These are phyloP conservation scores for Tuber magnatum DNA, from an alignment of 495 filamentous ascomycete species.

Conservation along the genomic window DNA sequence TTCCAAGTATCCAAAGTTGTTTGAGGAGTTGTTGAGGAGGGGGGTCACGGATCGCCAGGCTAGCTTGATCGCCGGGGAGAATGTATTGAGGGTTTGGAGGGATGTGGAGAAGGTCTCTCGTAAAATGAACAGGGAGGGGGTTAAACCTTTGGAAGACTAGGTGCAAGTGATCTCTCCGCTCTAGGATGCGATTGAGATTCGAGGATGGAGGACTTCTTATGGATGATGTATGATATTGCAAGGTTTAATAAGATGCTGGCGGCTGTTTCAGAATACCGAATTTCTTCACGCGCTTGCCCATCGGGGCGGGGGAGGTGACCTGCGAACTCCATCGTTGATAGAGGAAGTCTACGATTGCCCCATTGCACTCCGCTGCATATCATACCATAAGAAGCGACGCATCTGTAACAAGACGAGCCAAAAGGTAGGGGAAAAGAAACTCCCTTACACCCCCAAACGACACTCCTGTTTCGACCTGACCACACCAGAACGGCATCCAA, in stretches of 20 bases:
- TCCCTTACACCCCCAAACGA: neutral
- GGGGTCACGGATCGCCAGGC: constrained; percentile 64
- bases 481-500: neutral
- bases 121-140: constrained; percentile 55
- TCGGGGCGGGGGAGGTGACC: neutral
- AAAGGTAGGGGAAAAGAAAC: neutral
- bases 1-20: constrained; percentile 70
- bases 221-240: neutral
- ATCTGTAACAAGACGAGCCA: neutral
- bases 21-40: constrained; percentile 61
- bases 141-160: constrained; percentile 58
- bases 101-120: constrained; percentile 60
- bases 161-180: constrained; percentile 4
- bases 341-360: neutral
- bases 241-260: neutral
- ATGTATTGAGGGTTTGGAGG: constrained; percentile 68
- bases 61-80: constrained; percentile 61
- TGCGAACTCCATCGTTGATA: neutral
- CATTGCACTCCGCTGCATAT: neutral
- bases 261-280: neutral
- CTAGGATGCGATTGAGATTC: neutral
- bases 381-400: neutral
- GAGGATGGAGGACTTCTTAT: neutral
- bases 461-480: neutral
- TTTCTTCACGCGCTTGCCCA: neutral